Percentiles rank a stretch among this genome's conserved stretches.
These are phyloP conservation scores for Ustilago shanxiensis DNA, from an alignment of 1,284 basidiomycete genomes.

Conservation along the genomic window DNA sequence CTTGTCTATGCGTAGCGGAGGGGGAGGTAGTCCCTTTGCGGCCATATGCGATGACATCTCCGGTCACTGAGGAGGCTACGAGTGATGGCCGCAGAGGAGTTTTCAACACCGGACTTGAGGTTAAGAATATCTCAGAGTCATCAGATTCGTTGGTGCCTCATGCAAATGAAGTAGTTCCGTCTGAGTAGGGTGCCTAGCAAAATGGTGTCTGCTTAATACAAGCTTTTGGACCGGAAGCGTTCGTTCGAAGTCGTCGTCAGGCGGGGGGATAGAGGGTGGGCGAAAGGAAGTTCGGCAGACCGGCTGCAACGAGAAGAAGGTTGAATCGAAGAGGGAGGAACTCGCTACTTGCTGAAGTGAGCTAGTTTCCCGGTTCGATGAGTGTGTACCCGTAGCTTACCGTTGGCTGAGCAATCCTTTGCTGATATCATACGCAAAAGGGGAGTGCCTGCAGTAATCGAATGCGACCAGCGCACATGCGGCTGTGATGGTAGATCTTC, in stretches of 20 bases:
- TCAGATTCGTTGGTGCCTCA: neutral
- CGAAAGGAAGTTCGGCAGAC: neutral
- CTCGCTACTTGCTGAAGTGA: too few relatives aligned
- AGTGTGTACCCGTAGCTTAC: too few relatives aligned
- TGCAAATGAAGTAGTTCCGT: neutral
- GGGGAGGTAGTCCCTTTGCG: conserved; percentile 34
- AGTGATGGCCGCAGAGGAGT: neutral
- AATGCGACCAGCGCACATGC: conserved; percentile 24
- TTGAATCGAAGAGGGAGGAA: neutral
- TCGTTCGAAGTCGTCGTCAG: too few relatives aligned
- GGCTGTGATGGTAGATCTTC: neutral
- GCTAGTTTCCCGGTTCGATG: too few relatives aligned
- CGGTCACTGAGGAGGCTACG: neutral
- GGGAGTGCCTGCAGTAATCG: neutral
- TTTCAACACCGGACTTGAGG: neutral
- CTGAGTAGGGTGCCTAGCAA: neutral
- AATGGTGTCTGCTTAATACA: too few relatives aligned
- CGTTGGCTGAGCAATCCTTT: too few relatives aligned
- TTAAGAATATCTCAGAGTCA: neutral
- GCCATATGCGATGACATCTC: conserved; percentile 19
- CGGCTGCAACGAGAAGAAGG: conserved; percentile 1
- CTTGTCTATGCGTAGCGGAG: conserved; percentile 31
- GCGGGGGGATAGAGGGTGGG: neutral
- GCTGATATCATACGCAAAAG: neutral
- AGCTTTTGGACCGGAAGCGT: too few relatives aligned